Conservation (phyloP, 2,329 filamentous ascomycete genomes). For the Colletotrichum limetticola region DNA sequence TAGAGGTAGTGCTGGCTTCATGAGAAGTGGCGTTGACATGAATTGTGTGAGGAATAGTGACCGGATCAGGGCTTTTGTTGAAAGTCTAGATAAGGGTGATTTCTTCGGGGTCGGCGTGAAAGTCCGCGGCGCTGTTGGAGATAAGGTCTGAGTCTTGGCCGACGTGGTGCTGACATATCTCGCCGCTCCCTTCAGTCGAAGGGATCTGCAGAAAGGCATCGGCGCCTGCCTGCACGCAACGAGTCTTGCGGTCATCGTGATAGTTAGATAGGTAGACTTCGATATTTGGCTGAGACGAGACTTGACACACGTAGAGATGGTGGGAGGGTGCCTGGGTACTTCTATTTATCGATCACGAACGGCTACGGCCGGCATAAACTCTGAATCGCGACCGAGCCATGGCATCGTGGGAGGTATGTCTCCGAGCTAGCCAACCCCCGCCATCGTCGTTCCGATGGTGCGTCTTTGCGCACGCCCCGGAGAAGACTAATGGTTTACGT, state of each 20-base stretch:
- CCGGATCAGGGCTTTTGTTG: slow-evolving; percentile 9
- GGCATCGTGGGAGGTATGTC: slow-evolving; percentile 20
- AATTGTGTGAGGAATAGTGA: slow-evolving; percentile 27
- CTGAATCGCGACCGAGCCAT: slow-evolving; percentile 4
- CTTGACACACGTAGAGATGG: background rate
- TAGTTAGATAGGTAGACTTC: background rate
- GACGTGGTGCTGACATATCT: slow-evolving; percentile 19
- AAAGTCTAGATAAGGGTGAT: slow-evolving; percentile 19
- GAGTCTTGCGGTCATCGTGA: slow-evolving; percentile 24
- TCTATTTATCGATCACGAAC: slow-evolving; percentile 23
- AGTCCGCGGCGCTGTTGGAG: background rate
- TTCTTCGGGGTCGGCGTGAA: background rate
- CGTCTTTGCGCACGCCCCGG: background rate
- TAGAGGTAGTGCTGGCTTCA: slow-evolving; percentile 19
- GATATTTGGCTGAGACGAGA: background rate
- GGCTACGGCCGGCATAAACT: slow-evolving; percentile 33
- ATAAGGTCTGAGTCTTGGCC: slow-evolving; percentile 1
- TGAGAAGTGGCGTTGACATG: slow-evolving; percentile 20
- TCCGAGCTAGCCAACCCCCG: slow-evolving; percentile 6
- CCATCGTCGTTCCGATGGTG: slow-evolving; percentile 19
- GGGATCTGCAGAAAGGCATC: slow-evolving; percentile 17
- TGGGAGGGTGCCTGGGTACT: background rate
- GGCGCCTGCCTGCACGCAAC: slow-evolving; percentile 5
- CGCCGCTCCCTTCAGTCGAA: slow-evolving; percentile 10
- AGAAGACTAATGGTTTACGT: background rate